These are phyloP conservation scores for Xerocomus brunneocitrinus DNA, from an alignment of 768 basidiomycete species.

Conservation along the genomic window DNA sequence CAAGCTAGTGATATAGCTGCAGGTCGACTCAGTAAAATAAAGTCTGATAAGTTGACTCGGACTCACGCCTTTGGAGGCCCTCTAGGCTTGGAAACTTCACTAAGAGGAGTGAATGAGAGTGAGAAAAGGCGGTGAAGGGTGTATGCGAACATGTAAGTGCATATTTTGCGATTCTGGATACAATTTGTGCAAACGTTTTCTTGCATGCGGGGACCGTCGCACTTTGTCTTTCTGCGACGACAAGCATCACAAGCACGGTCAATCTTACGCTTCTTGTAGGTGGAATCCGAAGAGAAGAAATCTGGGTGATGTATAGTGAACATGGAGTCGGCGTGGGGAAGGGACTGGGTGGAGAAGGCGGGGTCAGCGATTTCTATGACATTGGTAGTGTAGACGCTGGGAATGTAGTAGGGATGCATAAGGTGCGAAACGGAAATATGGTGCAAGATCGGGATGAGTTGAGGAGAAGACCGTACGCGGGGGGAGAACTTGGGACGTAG, in stretches of 20 bases:
- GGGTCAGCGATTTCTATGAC: slow-evolving; percentile 27
- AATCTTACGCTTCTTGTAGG: slow-evolving; percentile 41
- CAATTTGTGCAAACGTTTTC: slow-evolving; percentile 58
- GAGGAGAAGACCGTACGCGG: neutral
- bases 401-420: slow-evolving; percentile 21
- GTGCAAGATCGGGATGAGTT: neutral
- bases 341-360: neutral
- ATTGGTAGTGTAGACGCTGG: slow-evolving; percentile 16
- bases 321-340: slow-evolving; percentile 5
- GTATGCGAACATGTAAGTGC: slow-evolving; percentile 54
- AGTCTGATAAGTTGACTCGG: neutral
- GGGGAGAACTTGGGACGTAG: neutral
- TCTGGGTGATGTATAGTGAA: slow-evolving; percentile 7
- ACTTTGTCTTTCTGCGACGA: slow-evolving; percentile 54
- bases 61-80: slow-evolving; percentile 67
- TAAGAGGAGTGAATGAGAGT: slow-evolving; percentile 19
- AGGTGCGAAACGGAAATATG: neutral
- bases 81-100: slow-evolving; percentile 61
- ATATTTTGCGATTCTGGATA: slow-evolving; percentile 43
- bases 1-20: slow-evolving; percentile 53
- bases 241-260: slow-evolving; percentile 60
- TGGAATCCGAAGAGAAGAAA: slow-evolving; percentile 10
- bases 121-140: neutral
- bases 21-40: neutral
- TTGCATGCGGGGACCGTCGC: slow-evolving; percentile 52